These are phyloP conservation scores for Cydonia oblonga DNA, from an alignment of 331 rosid genomes.

Conservation along the genomic window DNA sequence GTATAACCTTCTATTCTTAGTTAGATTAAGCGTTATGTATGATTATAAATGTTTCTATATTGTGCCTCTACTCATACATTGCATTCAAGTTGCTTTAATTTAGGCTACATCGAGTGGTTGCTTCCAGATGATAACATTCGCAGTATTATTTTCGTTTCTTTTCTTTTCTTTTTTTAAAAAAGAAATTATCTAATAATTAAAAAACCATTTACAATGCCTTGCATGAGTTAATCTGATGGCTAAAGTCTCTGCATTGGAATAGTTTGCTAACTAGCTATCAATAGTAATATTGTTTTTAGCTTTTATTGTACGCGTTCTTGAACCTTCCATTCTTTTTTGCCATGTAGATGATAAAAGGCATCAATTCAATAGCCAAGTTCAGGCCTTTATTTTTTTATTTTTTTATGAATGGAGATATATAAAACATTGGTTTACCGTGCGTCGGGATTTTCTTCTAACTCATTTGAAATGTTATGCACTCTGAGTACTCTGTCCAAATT, in stretches of 20 bases:
- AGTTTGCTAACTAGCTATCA: not conserved
- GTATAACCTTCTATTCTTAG: constrained; percentile 1
- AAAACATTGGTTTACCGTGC: not conserved
- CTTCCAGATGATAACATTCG: not conserved
- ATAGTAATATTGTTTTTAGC: not conserved
- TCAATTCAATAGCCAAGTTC: not conserved
- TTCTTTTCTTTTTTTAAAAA: not conserved
- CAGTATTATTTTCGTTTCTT: too few relatives aligned
- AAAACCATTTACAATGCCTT: not conserved
- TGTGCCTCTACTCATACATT: not conserved
- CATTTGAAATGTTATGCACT: not conserved
- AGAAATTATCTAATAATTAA: not conserved
- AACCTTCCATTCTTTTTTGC: not conserved
- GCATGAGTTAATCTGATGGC: not conserved
- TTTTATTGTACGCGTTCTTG: not conserved
- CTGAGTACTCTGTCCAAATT: not conserved
- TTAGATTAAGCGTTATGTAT: not conserved
- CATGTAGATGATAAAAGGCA: not conserved
- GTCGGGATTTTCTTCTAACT: not conserved
- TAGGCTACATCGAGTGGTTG: not conserved
- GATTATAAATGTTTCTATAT: not conserved
- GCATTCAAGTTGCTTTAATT: not conserved
- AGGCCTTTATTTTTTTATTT: not conserved
- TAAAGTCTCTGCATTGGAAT: not conserved
- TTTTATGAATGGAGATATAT: not conserved